phyloP scores from a whole-genome alignment of 1,139 yeast genomes.

The Petasospora fabianii region DNA sequence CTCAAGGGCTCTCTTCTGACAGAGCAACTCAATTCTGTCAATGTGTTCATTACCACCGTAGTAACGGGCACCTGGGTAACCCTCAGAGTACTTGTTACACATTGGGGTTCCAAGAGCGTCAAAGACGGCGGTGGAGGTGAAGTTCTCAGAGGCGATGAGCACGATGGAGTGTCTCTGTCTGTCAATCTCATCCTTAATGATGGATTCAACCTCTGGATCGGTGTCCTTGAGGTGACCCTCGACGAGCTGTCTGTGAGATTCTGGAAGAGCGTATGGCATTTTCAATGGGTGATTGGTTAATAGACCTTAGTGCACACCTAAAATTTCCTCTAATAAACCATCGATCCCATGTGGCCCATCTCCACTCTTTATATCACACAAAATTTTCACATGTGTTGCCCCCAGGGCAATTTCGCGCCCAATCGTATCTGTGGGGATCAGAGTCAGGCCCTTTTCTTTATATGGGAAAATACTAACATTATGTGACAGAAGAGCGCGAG shows the following conservation, averaged over 20 bases:
- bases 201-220: conserved; percentile 80
- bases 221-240: conserved; percentile 67
- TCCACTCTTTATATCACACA: not conserved
- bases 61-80: conserved; percentile 86
- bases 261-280: conserved; percentile 59
- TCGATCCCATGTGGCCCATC: no score
- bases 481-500: not conserved
- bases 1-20: conserved; percentile 89
- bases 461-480: no score
- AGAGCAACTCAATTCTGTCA: conserved; percentile 85
- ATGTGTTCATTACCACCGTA: conserved; percentile 92
- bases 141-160: conserved; percentile 93
- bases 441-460: conserved; percentile 1
- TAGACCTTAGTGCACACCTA: no score
- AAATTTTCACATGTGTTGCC: conserved; percentile 1
- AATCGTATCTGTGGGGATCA: not conserved
- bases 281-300: no score
- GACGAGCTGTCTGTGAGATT: conserved; percentile 61
- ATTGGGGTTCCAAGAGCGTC: conserved; percentile 97
- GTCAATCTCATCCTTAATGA: conserved; percentile 81
- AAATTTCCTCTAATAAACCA: no score
- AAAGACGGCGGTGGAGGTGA: conserved; percentile 93
- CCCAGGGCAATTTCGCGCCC: not conserved
- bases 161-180: conserved; percentile 95
- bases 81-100: conserved; percentile 88